Percentiles rank a stretch among this genome's conserved stretches.
These are phyloP conservation scores for Pichia sporocuriosa DNA, from an alignment of 805 yeast species.

Conservation along the genomic window DNA sequence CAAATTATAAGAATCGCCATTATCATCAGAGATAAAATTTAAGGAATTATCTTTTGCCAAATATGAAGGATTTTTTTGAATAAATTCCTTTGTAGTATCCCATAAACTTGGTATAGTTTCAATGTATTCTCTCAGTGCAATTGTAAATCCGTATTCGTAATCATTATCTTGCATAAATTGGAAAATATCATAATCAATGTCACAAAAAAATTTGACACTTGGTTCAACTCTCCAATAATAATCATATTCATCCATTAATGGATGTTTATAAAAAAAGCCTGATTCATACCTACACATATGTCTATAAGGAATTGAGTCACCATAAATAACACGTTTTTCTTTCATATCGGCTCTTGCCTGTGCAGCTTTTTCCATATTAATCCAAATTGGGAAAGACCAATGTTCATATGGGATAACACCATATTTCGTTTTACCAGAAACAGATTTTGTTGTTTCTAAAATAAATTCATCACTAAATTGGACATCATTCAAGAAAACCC, in stretches of 20 bases:
- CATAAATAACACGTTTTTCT: slow-evolving; percentile 47
- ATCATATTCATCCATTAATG: slow-evolving; percentile 64
- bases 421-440: slow-evolving; percentile 69
- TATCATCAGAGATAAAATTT: slow-evolving; percentile 62
- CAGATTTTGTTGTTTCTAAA: slow-evolving; percentile 52
- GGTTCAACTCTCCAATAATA: slow-evolving; percentile 97
- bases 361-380: slow-evolving; percentile 61
- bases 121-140: slow-evolving; percentile 64
- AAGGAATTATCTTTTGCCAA: slow-evolving; percentile 55
- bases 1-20: slow-evolving; percentile 61
- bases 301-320: slow-evolving; percentile 60
- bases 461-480: slow-evolving; percentile 77
- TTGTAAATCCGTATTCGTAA: slow-evolving; percentile 69
- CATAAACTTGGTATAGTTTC: slow-evolving; percentile 70
- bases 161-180: slow-evolving; percentile 71
- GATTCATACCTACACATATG: slow-evolving; percentile 91
- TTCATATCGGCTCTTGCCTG: slow-evolving; percentile 45
- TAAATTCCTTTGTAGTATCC: slow-evolving; percentile 61
- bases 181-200: slow-evolving; percentile 71
- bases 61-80: slow-evolving; percentile 51
- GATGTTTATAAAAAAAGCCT: slow-evolving; percentile 79
- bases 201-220: slow-evolving; percentile 69
- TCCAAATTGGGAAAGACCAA: slow-evolving; percentile 84
- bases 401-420: slow-evolving; percentile 75
- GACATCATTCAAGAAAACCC: slow-evolving; percentile 90